Base-by-base conservation (phyloP, 805 yeast genomes). In the Sporopachydermia lactativora region DNA sequence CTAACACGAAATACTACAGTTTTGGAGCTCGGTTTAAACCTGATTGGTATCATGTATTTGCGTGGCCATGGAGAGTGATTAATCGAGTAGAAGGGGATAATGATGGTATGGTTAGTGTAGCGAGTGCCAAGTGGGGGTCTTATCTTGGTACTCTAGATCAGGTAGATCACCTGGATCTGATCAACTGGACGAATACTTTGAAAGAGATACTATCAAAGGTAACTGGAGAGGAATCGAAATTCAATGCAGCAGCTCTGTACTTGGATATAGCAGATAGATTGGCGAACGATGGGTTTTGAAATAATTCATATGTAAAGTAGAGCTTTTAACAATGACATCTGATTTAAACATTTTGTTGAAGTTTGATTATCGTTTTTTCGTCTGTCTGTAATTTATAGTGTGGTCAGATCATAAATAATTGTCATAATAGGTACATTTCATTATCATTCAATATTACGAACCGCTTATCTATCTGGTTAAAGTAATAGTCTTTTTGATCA, bases 91-190 rank as follows among this genome's bases (percentile, higher is more conserved):
- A 65, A 38, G 75, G 78, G 3, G 77, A 71, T 14, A 86, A 84
- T 54, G 96, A 86, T 59, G 96, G 96, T 0, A 58, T 88, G 62
- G 94, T 86, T 2, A 78, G 89, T 45, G 79, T 84, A 2, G 61
- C 65, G 34, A 81, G 92, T 43, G 64, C 94, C 1, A 71, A 70
- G 50, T 86, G 96, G 95, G 96, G 96, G 0, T 60, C 73, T 37
- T 83, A 81, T 57, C 54, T 76, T 47, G 96, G 96, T 0, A 81
- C 92, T 0, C 55, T 88, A 28, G 73, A 73, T 35, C 70, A 76
- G 46, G 84, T 81, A 2, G 95, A 86, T 58, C 96, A 86, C 59
- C 62, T 84, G 44, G 95, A 88, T 55, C 61, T 85, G 44, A 83
- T 86, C 39, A 88, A 86, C 53, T 36, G 62, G 65, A 52, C 52